Base-by-base conservation (phyloP, 495 filamentous ascomycete species). In the Polyplosphaeria fusca region DNA sequence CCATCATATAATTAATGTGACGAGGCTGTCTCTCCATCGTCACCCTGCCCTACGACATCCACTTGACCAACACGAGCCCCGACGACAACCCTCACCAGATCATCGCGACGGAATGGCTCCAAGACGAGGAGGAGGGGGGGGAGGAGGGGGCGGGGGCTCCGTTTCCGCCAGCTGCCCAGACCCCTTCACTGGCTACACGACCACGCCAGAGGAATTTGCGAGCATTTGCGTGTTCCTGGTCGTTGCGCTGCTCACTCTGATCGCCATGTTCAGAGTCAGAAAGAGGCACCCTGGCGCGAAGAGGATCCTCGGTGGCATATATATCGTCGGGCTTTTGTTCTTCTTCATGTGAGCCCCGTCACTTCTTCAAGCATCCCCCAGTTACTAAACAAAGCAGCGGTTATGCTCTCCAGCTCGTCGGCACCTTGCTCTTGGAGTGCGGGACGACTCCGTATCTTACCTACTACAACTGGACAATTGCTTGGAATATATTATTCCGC, bases 21-120 rank as follows among this genome's bases (percentile, higher is more conserved):
- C 47, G 55, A 58, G 55, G 55, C 55, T 58, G 55, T 41, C 47
- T 39, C 27, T 32, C 7, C 44, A 51, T 16, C 13, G n/a, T 46
- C 39, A 19, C 5, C 24, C 16, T 11, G 5, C 18, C 35, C 35
- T 39, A 22, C 23, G 35, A 19, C 25, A 3, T 5, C 2, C 9
- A n/a, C 30, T 46, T 42, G 24, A 40, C 28, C 11, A 18, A 18
- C 32, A 19, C 50, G 24, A 14, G 22, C 20, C 2, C 23, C 14
- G 18, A 50, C 26, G 11, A 40, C 5, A 35, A 20, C 22, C 18
- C 18, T 11, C 30, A n/a, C n/a, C n/a, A n/a, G n/a, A n/a, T 46
- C 40, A 14, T 14, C 14, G 23, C n/a, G 30, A 38, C 39, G 37
- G n/a, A 16, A 61, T 61, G 58, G 58, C 58, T 38, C 58, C 58